Evolutionary conservation across 2,329 filamentous ascomycete species (phyloP).

Genomic region (Xylaria sp.): DNA sequence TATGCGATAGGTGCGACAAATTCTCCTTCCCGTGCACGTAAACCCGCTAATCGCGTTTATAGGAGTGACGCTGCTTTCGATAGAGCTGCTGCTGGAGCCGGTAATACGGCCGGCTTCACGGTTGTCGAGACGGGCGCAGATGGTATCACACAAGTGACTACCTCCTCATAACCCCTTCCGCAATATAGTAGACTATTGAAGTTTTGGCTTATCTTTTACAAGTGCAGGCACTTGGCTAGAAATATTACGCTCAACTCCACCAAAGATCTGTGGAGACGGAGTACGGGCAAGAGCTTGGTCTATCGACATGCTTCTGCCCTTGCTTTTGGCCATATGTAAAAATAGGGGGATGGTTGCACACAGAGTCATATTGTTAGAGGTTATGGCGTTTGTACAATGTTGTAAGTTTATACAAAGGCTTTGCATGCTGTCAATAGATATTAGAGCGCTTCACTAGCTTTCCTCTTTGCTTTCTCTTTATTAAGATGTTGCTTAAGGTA

Average conservation of each 20-base stretch:
- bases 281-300: not conserved
- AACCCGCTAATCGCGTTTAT: slow-evolving; percentile 29
- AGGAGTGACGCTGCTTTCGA: slow-evolving; percentile 70
- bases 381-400: not conserved
- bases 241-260: slow-evolving; percentile 14
- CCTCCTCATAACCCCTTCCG: slow-evolving; percentile 18
- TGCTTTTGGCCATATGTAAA: slow-evolving; percentile 28
- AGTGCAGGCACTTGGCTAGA: slow-evolving; percentile 22
- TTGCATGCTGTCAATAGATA: not conserved
- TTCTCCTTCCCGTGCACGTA: not conserved
- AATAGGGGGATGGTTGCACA: slow-evolving; percentile 3
- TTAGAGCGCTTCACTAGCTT: not conserved
- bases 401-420: not conserved
- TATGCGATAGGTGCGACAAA: slow-evolving; percentile 73
- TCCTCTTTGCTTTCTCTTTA: not conserved
- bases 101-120: slow-evolving; percentile 75
- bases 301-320: slow-evolving; percentile 12
- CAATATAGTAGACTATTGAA: not conserved
- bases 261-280: not conserved
- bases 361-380: slow-evolving; percentile 13
- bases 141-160: slow-evolving; percentile 55
- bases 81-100: slow-evolving; percentile 80
- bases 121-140: slow-evolving; percentile 79
- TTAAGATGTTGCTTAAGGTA: not conserved
- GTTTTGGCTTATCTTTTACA: not conserved